phyloP scores from a whole-genome alignment of 257 asterid genomes.

The Ehretia macrophylla region DNA sequence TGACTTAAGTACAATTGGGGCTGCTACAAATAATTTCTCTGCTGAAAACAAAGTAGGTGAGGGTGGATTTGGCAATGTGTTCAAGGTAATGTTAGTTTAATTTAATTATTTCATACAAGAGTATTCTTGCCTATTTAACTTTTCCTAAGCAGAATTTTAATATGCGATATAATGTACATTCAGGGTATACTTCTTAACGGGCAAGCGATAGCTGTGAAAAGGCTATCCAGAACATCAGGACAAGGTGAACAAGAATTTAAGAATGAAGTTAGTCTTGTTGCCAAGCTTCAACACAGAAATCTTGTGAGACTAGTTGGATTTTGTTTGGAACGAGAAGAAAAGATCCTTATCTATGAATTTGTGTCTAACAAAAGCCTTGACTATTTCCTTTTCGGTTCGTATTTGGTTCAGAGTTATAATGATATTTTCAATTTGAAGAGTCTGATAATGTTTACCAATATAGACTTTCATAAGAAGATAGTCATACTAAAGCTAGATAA shows the following conservation, averaged over 20 bases:
- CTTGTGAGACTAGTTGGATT: not conserved
- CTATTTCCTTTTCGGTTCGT: not conserved
- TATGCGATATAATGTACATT: not conserved
- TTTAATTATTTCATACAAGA: not conserved
- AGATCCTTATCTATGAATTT: not conserved
- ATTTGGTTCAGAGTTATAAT: no score
- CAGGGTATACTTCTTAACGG: conserved; percentile 3
- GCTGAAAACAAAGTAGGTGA: not conserved
- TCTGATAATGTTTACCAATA: not conserved
- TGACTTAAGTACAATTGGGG: conserved; percentile 3
- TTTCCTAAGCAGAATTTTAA: no score
- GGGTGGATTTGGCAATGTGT: conserved; percentile 14
- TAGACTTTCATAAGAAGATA: no score
- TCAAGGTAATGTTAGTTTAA: conserved; percentile 1
- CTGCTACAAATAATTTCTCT: conserved; percentile 16
- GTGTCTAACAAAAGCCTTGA: not conserved
- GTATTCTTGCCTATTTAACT: no score
- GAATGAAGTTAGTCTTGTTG: not conserved
- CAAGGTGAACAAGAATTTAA: not conserved
- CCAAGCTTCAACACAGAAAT: not conserved
- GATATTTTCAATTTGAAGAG: no score
- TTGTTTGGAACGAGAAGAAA: not conserved
- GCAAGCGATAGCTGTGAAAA: not conserved
- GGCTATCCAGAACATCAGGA: not conserved
- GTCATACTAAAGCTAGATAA: not conserved